Evolutionary conservation across 1,139 yeast genomes (phyloP).

Genomic region (Yamadazyma sp.): DNA sequence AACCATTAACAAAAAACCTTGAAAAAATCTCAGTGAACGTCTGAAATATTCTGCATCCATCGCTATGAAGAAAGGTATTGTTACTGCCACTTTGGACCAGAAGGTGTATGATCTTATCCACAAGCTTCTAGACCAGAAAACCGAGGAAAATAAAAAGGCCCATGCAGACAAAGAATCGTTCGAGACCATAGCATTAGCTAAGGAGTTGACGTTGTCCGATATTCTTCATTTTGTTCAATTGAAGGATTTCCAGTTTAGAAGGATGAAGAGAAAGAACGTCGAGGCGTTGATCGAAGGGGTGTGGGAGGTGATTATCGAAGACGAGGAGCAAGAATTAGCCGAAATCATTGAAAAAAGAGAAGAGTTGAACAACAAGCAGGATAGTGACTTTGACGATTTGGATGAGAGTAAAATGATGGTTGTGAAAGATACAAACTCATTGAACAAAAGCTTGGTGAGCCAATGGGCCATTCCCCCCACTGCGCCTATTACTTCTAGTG

Average conservation of each 20-base stretch:
- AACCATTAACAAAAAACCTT: too few relatives aligned
- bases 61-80: slow-evolving; percentile 16
- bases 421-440: slow-evolving; percentile 55
- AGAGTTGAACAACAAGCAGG: slow-evolving; percentile 20
- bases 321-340: slow-evolving; percentile 41
- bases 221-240: slow-evolving; percentile 54
- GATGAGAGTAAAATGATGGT: slow-evolving; percentile 59
- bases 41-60: background rate
- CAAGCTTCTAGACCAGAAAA: slow-evolving; percentile 51
- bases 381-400: slow-evolving; percentile 39
- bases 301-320: slow-evolving; percentile 45
- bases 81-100: slow-evolving; percentile 43
- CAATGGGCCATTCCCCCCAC: slow-evolving; percentile 47
- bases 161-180: slow-evolving; percentile 26
- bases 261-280: slow-evolving; percentile 59
- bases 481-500: background rate
- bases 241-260: slow-evolving; percentile 62
- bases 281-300: slow-evolving; percentile 62
- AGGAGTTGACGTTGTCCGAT: slow-evolving; percentile 52
- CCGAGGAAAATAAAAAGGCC: slow-evolving; percentile 40
- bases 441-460: slow-evolving; percentile 75
- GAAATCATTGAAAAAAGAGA: slow-evolving; percentile 34
- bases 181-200: slow-evolving; percentile 56
- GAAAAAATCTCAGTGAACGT: too few relatives aligned
- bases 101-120: slow-evolving; percentile 52